Evolutionary conservation across 805 yeast species (phyloP).

Genomic region (Teunomyces barrocoloradensis): DNA sequence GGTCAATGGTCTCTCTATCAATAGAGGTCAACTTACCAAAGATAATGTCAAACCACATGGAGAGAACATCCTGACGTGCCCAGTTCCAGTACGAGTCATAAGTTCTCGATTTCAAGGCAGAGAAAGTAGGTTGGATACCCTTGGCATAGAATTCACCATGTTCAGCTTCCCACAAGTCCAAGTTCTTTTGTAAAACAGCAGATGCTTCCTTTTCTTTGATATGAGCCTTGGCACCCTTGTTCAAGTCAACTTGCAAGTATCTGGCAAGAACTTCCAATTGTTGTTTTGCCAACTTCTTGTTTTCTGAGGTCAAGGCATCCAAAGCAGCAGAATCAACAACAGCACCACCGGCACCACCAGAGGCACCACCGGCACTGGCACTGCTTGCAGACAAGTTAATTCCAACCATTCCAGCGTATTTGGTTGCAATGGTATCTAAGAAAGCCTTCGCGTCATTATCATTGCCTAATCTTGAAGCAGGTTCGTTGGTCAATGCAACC

Average conservation of each 20-base stretch:
- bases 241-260: conserved; percentile 88
- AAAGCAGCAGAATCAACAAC: conserved; percentile 94
- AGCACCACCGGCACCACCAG: conserved; percentile 72
- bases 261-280: conserved; percentile 90
- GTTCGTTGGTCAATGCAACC: conserved; percentile 83
- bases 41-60: conserved; percentile 92
- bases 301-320: conserved; percentile 74
- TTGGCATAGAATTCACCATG: conserved; percentile 91
- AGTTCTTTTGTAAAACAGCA: conserved; percentile 77
- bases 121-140: conserved; percentile 88
- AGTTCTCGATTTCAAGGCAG: conserved; percentile 88
- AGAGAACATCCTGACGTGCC: conserved; percentile 96
- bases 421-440: conserved; percentile 77
- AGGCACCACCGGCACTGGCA: conserved; percentile 53
- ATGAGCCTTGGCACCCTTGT: conserved; percentile 83
- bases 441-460: conserved; percentile 90
- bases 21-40: conserved; percentile 88
- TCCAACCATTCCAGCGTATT: conserved; percentile 83
- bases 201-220: conserved; percentile 84
- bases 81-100: conserved; percentile 99
- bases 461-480: conserved; percentile 79
- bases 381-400: conserved; percentile 69
- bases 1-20: conserved; percentile 94
- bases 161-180: conserved; percentile 81
- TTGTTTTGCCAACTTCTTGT: conserved; percentile 67